Evolutionary conservation across 1,284 basidiomycete species (phyloP).

Genomic region (Cutaneotrichosporon arboriforme): DNA sequence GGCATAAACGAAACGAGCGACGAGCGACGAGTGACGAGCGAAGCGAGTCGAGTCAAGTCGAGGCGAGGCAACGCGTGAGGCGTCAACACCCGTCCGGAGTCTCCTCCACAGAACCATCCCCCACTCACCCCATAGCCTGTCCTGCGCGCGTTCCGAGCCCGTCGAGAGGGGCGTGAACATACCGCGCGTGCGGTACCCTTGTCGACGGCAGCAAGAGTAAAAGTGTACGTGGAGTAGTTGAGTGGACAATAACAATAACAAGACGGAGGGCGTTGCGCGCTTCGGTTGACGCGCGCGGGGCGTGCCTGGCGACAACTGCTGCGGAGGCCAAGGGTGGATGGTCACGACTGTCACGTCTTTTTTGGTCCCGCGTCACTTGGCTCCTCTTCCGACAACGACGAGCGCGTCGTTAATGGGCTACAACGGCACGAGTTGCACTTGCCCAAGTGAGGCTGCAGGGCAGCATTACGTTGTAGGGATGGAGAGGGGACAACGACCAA

Average conservation of each 20-base stretch:
- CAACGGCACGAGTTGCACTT: no score
- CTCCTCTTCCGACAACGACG: no score
- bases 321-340: neutral
- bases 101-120: no score
- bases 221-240: neutral
- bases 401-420: no score
- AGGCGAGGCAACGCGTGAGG: neutral
- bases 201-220: no score
- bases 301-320: no score
- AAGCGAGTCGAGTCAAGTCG: neutral
- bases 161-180: conserved; percentile 48
- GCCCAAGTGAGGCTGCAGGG: no score
- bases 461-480: no score
- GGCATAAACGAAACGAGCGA: neutral
- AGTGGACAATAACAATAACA: neutral
- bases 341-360: neutral
- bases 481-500: no score
- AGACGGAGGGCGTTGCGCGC: neutral
- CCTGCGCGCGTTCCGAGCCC: conserved; percentile 46
- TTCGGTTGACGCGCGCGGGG: neutral
- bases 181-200: neutral
- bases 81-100: neutral
- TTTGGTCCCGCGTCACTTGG: neutral
- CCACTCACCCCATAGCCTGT: conserved; percentile 44
- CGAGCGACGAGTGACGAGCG: neutral